phyloP scores from a whole-genome alignment of 179 eudicot species.

The Beta corolliflora region DNA sequence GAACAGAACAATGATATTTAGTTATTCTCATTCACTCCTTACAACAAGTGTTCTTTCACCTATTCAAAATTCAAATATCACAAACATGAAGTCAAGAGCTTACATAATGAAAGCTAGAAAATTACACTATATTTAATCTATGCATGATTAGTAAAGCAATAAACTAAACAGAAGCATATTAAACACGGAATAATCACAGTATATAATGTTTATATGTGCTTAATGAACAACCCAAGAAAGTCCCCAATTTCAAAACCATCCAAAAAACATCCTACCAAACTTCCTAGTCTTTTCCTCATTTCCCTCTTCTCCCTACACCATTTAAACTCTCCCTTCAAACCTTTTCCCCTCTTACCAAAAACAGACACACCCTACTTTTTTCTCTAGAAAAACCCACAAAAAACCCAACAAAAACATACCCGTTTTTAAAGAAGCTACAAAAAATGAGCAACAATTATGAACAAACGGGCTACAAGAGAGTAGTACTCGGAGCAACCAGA shows the following conservation, averaged over 20 bases:
- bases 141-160: conserved; percentile 15
- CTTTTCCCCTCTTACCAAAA: conserved; percentile 4
- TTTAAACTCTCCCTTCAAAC: conserved; percentile 25
- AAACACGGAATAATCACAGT: conserved; percentile 9
- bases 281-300: conserved; percentile 20
- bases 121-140: not conserved
- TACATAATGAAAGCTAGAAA: not conserved
- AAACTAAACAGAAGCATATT: not conserved
- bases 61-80: not conserved
- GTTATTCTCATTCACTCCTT: not conserved
- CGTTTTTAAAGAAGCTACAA: not conserved
- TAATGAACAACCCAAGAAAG: conserved; percentile 17
- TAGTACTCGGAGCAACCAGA: conserved; percentile 20
- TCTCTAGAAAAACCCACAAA: conserved; percentile 4
- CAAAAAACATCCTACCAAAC: conserved; percentile 16
- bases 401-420: not conserved
- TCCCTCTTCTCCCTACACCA: not conserved
- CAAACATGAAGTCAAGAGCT: conserved; percentile 1
- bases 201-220: conserved; percentile 3
- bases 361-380: not conserved
- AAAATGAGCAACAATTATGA: conserved; percentile 15
- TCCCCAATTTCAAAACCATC: not conserved
- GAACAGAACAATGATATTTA: not conserved
- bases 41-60: not conserved
- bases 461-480: conserved; percentile 28